These are phyloP conservation scores for Candida takata DNA, from an alignment of 805 yeast species.

Conservation along the genomic window DNA sequence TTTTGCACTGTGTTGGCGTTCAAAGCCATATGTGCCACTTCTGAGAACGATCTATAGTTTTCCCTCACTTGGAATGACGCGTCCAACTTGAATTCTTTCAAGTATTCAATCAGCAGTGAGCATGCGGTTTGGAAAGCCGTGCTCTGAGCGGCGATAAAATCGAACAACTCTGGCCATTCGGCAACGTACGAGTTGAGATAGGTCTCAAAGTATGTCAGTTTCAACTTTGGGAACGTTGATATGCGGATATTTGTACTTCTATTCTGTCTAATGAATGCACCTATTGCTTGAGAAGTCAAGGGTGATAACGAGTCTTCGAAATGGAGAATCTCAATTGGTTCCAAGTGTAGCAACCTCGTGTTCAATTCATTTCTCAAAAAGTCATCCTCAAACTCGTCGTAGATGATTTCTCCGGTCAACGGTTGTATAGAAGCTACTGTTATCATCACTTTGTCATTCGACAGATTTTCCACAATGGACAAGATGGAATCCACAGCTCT, in stretches of 20 bases:
- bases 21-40: constrained; percentile 42
- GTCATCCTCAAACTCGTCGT: constrained; percentile 64
- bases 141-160: constrained; percentile 21
- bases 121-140: constrained; percentile 32
- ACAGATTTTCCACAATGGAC: constrained; percentile 30
- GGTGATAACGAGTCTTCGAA: constrained; percentile 31
- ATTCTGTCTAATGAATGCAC: constrained; percentile 24
- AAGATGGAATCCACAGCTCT: constrained; percentile 39
- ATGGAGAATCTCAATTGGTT: constrained; percentile 67
- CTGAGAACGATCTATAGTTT: constrained; percentile 46
- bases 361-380: constrained; percentile 54
- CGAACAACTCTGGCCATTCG: constrained; percentile 17
- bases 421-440: constrained; percentile 62
- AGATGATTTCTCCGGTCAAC: constrained; percentile 65
- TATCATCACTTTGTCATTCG: constrained; percentile 11
- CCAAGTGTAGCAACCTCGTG: constrained; percentile 64
- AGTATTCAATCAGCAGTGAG: constrained; percentile 42
- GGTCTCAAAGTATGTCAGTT: constrained; percentile 9
- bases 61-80: constrained; percentile 44
- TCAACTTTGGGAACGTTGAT: constrained; percentile 11
- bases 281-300: constrained; percentile 3
- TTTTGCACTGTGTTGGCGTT: constrained; percentile 62
- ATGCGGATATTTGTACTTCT: constrained; percentile 10
- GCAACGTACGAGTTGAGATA: constrained; percentile 12
- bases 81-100: constrained; percentile 57